Base-by-base conservation (phyloP, 2,329 filamentous ascomycete genomes). In the Apiospora koreana region DNA sequence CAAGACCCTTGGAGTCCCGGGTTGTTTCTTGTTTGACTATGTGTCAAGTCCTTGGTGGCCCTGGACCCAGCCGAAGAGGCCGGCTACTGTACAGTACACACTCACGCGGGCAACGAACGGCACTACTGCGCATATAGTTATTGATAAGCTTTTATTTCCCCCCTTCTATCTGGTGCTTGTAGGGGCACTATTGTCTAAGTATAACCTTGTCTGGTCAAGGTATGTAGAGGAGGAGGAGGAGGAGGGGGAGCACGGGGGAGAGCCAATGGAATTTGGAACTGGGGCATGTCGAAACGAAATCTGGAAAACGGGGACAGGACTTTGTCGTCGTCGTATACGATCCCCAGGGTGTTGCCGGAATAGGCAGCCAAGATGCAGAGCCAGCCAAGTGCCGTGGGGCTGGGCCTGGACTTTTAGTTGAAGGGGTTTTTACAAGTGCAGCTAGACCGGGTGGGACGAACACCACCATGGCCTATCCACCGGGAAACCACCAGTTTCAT, bases 321-420 rank as follows among this genome's bases (percentile, higher is more conserved):
- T n/a, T n/a, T n/a, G 46, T 23, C 18, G 48, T 54, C 48, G 48
- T 54, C 48, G 48, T 31, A 28, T 12, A 23, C 25, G 50, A 46
- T 43, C 46, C 48, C 25, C 68, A 31, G 35, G 50, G 64, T 46
- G 35, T 42, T 31, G 21, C 65, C 67, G 35, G 25, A 69, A 64
- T 68, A 67, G 68, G 70, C 18, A 69, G 70, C 68, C 64, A 68
- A 71, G 70, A 68, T 28, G 67, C 70, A 71, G 38, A 69, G 35
- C 65, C 31, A 65, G 68, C 28, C 65, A 64, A 50, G 48, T 50
- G 25, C 35, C 23, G 43, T 45, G 69, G 66, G 62, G 38, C 62
- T 69, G 28, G 50, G 28, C 14, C 50, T 31, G 50, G 50, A 21
- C 28, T 1, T 18, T 10, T 21, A 68, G 23, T 45, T 68, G 66